Evolutionary conservation across 805 yeast genomes (phyloP).

Genomic region (Wickerhamomyces bisporus): DNA sequence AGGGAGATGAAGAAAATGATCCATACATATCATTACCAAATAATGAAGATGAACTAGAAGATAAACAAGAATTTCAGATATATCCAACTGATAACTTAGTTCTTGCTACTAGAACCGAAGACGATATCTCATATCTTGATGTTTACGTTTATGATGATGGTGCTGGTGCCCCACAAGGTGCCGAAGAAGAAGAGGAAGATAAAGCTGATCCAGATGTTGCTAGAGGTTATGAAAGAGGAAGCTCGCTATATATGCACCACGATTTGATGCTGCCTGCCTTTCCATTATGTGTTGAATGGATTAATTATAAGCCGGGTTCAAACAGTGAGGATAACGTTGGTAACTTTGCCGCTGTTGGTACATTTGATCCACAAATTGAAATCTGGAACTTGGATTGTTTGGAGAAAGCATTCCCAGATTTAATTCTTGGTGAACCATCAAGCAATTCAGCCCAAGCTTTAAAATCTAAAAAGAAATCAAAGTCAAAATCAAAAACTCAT

Average conservation of each 20-base stretch:
- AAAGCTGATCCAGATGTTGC: slow-evolving; percentile 68
- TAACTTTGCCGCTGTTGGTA: slow-evolving; percentile 93
- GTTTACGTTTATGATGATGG: slow-evolving; percentile 94
- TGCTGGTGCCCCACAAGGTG: slow-evolving; percentile 72
- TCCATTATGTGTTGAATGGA: slow-evolving; percentile 96
- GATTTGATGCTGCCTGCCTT: slow-evolving; percentile 96
- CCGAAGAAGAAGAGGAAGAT: slow-evolving; percentile 62
- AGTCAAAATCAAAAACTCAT: slow-evolving; percentile 42
- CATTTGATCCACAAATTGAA: slow-evolving; percentile 96
- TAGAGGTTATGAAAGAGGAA: slow-evolving; percentile 65
- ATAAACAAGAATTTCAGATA: slow-evolving; percentile 77
- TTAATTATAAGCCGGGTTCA: slow-evolving; percentile 58
- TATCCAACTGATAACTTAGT: slow-evolving; percentile 87
- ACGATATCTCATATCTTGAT: slow-evolving; percentile 86
- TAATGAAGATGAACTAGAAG: slow-evolving; percentile 61
- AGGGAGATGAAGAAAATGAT: slow-evolving; percentile 36
- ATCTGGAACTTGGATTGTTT: slow-evolving; percentile 92
- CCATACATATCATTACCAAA: slow-evolving; percentile 42
- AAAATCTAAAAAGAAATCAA: slow-evolving; percentile 41
- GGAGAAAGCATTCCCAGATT: slow-evolving; percentile 92
- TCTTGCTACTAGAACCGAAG: slow-evolving; percentile 92
- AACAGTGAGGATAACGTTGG: slow-evolving; percentile 50
- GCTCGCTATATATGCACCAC: slow-evolving; percentile 86
- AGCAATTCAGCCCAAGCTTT: slow-evolving; percentile 17
- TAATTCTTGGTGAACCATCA: slow-evolving; percentile 77